Evolutionary conservation across 345 rosid species (phyloP), one percentile per base, ranked within the genome.

Genomic region (Angophora floribunda): DNA sequence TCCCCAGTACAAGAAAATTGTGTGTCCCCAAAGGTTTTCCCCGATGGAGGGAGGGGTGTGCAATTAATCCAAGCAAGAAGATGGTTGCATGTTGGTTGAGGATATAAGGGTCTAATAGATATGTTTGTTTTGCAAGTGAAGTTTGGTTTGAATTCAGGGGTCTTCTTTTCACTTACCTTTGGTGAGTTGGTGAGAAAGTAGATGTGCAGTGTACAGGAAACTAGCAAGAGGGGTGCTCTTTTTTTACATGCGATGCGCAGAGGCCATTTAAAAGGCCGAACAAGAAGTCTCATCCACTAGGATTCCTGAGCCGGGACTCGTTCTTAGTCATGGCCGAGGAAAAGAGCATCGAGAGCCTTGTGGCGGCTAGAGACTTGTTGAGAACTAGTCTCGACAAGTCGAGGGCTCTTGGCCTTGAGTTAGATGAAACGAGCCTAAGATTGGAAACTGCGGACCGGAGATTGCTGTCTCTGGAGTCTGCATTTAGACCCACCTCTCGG

Each of bases 111-210:
- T 32, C 61, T 75, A 51, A 61, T 91, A 90, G 90, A 61, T 50
- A 22, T 87, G 88, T 89, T 93, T 94, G 93, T 85, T 89, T 91
- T 93, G 93, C 88, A 92, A 90, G 94, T 88, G 92, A 93, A 90
- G 97, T 94, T 95, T 94, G 97, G 97, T 94, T 93, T 92, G 95
- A 94, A 92, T 91, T 85, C 88, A 67, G 91, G 85, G 44, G 86
- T 63, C 90, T 84, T 78, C 84, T 78, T 85, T 88, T 90, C 88
- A 85, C 85, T 90, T 90, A 89, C 45, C 61, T 90, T 89, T 78
- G 94, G 89, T 92, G 85, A 51, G 93, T 95, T 89, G 95, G 93
- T 94, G 84, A 88, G 89, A 90, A 91, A 93, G 86, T 89, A 88
- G 91, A 88, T 88, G 90, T 87, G 90, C 91, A 86, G 88, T 63